Percentiles rank a stretch among this genome's conserved stretches.
Evolutionary conservation across 2,329 filamentous ascomycete genomes (phyloP).

Genomic region (Penicillium sp.): DNA sequence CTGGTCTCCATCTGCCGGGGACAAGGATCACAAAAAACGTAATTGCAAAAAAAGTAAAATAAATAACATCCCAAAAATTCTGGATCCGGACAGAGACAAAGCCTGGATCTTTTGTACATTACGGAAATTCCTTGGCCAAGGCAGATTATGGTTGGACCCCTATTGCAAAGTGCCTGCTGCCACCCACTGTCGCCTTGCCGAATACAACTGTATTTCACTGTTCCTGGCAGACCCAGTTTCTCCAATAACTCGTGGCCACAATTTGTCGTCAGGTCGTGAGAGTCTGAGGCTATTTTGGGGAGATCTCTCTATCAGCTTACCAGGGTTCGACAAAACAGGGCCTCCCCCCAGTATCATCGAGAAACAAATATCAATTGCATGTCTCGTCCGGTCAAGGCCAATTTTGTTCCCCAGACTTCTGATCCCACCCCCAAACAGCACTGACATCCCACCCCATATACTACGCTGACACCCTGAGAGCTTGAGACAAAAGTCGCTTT

Average conservation of each 20-base stretch:
- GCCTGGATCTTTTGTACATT: constrained; percentile 3
- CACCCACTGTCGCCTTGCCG: constrained; percentile 24
- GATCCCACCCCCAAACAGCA: constrained; percentile 15
- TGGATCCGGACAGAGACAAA: not conserved
- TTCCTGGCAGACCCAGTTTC: constrained; percentile 29
- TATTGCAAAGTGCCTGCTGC: constrained; percentile 25
- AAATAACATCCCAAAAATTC: not conserved
- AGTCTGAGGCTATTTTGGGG: constrained; percentile 2
- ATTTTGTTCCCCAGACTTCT: constrained; percentile 2
- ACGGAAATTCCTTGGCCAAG: constrained; percentile 10
- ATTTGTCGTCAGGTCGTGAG: constrained; percentile 3
- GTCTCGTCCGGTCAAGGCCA: constrained; percentile 1
- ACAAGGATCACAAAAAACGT: constrained; percentile 14
- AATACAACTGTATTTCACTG: constrained; percentile 25
- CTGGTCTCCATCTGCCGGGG: constrained; percentile 11
- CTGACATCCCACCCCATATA: constrained; percentile 4
- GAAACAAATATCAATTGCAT: constrained; percentile 20
- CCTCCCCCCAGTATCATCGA: not conserved
- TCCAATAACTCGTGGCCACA: constrained; percentile 30
- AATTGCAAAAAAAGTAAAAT: constrained; percentile 6
- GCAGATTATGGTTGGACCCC: constrained; percentile 24
- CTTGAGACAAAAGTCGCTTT: not conserved
- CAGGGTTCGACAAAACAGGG: not conserved
- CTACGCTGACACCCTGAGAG: constrained; percentile 7
- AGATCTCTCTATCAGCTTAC: constrained; percentile 2